Evolutionary conservation across 108 stramenopile species (phyloP).

Genomic region (Epipyxis sp.): DNA sequence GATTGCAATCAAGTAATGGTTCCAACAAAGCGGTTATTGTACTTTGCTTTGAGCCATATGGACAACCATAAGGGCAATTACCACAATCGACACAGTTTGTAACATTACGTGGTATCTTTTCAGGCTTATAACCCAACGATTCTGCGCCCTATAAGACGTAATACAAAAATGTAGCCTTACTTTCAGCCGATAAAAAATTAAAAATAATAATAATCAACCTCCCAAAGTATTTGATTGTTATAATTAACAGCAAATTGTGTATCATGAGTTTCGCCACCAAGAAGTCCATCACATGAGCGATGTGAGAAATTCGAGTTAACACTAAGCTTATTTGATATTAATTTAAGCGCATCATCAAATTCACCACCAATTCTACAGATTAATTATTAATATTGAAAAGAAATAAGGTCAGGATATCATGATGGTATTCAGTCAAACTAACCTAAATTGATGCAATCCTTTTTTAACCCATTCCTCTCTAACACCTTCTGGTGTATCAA

Average conservation of each 20-base stretch:
- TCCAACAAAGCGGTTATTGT: slow-evolving; percentile 47
- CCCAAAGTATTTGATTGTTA: slow-evolving; percentile 47
- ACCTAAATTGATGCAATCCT: slow-evolving; percentile 47
- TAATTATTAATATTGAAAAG: not conserved
- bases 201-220: not conserved
- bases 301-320: slow-evolving; percentile 45
- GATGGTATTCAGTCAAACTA: not conserved
- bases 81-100: slow-evolving; percentile 52
- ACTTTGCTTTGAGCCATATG: slow-evolving; percentile 44
- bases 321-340: slow-evolving; percentile 41
- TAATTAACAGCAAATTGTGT: slow-evolving; percentile 50
- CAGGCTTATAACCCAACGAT: slow-evolving; percentile 42
- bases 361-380: slow-evolving; percentile 29
- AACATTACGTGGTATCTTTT: slow-evolving; percentile 45
- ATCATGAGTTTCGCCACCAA: slow-evolving; percentile 26
- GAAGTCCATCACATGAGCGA: slow-evolving; percentile 43
- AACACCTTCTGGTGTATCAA: slow-evolving; percentile 54
- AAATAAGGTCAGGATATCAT: not conserved
- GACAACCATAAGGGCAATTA: slow-evolving; percentile 47
- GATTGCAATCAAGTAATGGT: too few species aligned
- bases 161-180: not conserved
- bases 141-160: slow-evolving; percentile 42
- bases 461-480: slow-evolving; percentile 54
- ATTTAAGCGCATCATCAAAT: slow-evolving; percentile 52
- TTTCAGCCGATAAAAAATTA: not conserved